A percentile compares a stretch with the other conserved stretches of the same genome.
Evolutionary conservation across 495 filamentous ascomycete species (phyloP).

Genomic region (Choiromyces venosus): DNA sequence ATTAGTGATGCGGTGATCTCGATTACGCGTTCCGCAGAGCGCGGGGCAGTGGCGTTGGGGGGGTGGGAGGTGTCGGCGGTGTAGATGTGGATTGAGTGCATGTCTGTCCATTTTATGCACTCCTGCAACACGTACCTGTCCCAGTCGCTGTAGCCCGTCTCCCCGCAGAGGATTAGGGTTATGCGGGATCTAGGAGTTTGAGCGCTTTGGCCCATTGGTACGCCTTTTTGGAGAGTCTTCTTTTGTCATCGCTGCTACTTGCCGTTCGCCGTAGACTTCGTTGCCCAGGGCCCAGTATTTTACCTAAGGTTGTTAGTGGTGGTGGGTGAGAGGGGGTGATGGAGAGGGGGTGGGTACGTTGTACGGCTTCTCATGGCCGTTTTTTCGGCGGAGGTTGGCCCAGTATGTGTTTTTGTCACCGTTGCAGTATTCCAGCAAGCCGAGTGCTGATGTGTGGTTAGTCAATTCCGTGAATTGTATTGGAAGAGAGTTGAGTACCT

Average conservation of each 20-base stretch:
- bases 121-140: constrained; percentile 65
- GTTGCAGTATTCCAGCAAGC: constrained; percentile 80
- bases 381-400: constrained; percentile 66
- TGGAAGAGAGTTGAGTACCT: constrained; percentile 44
- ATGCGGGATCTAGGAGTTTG: constrained; percentile 67
- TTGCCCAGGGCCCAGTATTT: constrained; percentile 62
- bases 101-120: constrained; percentile 63
- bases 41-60: constrained; percentile 60
- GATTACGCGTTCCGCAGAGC: constrained; percentile 68
- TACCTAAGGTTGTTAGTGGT: constrained; percentile 47
- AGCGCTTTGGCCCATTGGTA: constrained; percentile 76
- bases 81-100: constrained; percentile 64
- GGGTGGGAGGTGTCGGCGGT: constrained; percentile 54
- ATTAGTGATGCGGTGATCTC: constrained; percentile 62
- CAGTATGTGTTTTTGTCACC: constrained; percentile 66
- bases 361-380: constrained; percentile 68
- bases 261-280: constrained; percentile 71
- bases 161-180: constrained; percentile 63
- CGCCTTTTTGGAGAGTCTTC: constrained; percentile 67
- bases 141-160: constrained; percentile 63
- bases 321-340: not conserved
- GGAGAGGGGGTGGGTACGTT: constrained; percentile 46
- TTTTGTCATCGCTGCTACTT: constrained; percentile 68
- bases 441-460: too few species aligned
- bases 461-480: too few species aligned